Conservation (phyloP, 352 stramenopile genomes). For the Phytophthora niederhauseri region DNA sequence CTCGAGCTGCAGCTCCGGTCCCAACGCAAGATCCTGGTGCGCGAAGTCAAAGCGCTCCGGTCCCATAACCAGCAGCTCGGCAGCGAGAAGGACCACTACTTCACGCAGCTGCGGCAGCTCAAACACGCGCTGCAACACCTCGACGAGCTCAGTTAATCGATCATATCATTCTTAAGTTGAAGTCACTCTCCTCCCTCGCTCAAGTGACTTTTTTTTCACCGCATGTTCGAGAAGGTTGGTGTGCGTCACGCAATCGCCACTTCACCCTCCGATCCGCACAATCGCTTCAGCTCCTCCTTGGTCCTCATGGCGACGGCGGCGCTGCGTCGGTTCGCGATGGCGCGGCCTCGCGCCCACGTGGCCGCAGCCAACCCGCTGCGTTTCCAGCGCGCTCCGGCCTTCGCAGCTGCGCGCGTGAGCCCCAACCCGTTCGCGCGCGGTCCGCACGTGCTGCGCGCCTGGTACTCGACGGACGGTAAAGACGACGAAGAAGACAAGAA, state of each 20-base stretch:
- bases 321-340: constrained; percentile 41
- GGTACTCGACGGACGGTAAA: constrained; percentile 40
- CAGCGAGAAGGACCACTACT: constrained; percentile 73
- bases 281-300: background rate
- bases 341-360: constrained; percentile 17
- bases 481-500: constrained; percentile 14
- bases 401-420: constrained; percentile 4
- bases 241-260: constrained; percentile 16
- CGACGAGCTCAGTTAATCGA: constrained; percentile 52
- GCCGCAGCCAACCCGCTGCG: background rate
- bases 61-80: constrained; percentile 69
- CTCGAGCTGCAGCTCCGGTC: constrained; percentile 72
- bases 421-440: constrained; percentile 17
- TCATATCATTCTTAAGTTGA: constrained; percentile 8
- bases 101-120: constrained; percentile 77
- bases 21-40: constrained; percentile 82
- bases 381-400: constrained; percentile 11
- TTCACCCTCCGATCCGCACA: background rate
- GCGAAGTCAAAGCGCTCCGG: constrained; percentile 78
- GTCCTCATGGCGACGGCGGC: constrained; percentile 45
- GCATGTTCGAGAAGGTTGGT: constrained; percentile 20
- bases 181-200: constrained; percentile 12
- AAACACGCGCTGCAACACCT: constrained; percentile 76
- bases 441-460: constrained; percentile 19
- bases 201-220: background rate